Evolutionary conservation across 352 stramenopile species (phyloP), one percentile per base, ranked within the genome.

Genomic region (Salisapilia sapeloensis): DNA sequence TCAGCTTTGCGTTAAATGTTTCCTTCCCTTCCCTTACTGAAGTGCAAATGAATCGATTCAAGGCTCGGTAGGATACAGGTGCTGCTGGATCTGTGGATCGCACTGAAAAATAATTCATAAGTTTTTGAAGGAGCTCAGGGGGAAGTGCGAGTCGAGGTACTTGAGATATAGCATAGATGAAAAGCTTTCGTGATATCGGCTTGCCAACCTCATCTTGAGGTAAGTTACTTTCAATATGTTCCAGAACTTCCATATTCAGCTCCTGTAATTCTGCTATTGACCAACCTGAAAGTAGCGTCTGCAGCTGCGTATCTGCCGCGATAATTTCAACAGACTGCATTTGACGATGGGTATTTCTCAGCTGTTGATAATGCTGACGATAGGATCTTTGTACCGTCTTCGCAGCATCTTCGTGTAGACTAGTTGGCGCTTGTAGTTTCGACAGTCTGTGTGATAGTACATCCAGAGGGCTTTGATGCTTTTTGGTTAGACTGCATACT

Each of bases 81-180:
- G 25, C 24, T n/a, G 23, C 16, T 6, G 50, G 24, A 6, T 41
- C 36, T 10, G 28, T 42, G 1, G 27, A 28, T 7, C 31, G 11
- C 1, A 62, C 30, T 2, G 43, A 48, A 15, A 81, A 81, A 34
- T 67, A 53, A 5, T 58, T 42, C 33, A 61, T 52, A 6, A 81
- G 34, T 7, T 55, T 42, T 13, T 38, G 45, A 11, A 81, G 35
- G 14, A 77, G 13, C 2, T 39, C 10, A 11, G 60, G 54, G 19
- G 54, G 46, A 8, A 81, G 38, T 4, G 56, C 61, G 16, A 81
- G 36, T 3, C 47, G 46, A 2, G 57, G 46, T 3, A 42, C 40
- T 37, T 78, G 60, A 2, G 56, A 63, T 0, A 76, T 30, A 15
- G 72, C 53, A 38, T 70, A 81, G 3, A 47, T 40, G 2, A 81